A percentile compares a stretch with the other conserved stretches of the same genome.
Conservation (phyloP, 306 rosid genomes). For the Quercus glauca region DNA sequence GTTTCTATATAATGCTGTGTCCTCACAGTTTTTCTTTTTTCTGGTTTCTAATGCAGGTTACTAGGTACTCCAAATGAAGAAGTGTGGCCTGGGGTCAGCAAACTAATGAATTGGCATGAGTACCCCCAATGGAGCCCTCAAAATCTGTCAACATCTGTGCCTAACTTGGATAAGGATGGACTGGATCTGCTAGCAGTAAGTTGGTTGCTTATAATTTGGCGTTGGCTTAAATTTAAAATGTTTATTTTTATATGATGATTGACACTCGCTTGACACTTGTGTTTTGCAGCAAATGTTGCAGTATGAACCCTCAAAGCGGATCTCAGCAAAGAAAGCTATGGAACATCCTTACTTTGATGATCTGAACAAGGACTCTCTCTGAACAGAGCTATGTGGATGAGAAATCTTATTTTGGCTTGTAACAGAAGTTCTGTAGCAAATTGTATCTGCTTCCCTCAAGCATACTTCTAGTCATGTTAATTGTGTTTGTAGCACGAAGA, state of each 20-base stretch:
- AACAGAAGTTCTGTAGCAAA: neutral
- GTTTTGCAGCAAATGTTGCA: constrained; percentile 74
- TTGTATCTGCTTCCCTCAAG: constrained; percentile 35
- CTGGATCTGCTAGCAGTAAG: constrained; percentile 63
- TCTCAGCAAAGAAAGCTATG: constrained; percentile 95
- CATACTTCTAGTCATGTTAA: constrained; percentile 10
- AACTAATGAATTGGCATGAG: constrained; percentile 92
- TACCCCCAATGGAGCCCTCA: constrained; percentile 91
- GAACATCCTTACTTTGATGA: constrained; percentile 83
- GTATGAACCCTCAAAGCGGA: constrained; percentile 66
- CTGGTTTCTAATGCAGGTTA: constrained; percentile 40
- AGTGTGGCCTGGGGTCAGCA: constrained; percentile 95
- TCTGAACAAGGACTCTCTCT: constrained; percentile 47
- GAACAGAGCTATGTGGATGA: neutral
- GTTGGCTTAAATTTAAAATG: neutral
- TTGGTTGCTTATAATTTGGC: neutral
- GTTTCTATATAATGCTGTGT: neutral
- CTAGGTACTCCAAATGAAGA: constrained; percentile 92
- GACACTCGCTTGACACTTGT: neutral
- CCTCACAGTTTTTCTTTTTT: neutral
- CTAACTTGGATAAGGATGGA: constrained; percentile 64
- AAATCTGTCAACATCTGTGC: constrained; percentile 58
- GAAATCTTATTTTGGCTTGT: neutral
- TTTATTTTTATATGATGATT: neutral
- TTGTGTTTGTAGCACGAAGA: neutral